Base-by-base conservation (phyloP, 768 basidiomycete species). In the Pisolithus tinctorius region DNA sequence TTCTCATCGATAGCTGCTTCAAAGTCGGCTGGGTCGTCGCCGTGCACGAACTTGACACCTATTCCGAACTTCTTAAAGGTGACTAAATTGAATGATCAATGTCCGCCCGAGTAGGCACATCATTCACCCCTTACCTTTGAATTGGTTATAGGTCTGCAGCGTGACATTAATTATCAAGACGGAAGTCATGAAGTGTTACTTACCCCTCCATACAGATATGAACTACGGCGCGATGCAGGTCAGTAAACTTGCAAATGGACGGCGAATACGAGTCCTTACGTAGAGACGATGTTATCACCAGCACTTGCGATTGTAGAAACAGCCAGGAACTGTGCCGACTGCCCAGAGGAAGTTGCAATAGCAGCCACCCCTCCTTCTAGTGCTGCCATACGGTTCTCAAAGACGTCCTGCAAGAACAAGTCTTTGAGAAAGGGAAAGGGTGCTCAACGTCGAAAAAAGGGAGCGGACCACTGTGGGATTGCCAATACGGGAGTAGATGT, bases 281-380 rank as follows among this genome's bases (percentile, higher is more conserved):
- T 77, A 1, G 79, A 72, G 3, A 86, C 74, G 48, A 87, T 81
- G 55, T 87, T 86, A 59, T 86, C 84, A 1, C 84, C 84, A 1
- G 68, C 48, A 16, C 65, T 56, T 1, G 80, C 77, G 16, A 84
- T 67, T 2, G 76, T 72, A 0, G 74, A 68, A 45, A 86, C 71
- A 0, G 81, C 75, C 67, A 84, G 68, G 60, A 82, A 79, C 52
- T 83, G 81, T 0, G 83, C 86, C 3, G 80, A 67, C 53, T 82
- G 82, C 1, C 83, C 85, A 43, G 79, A 81, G 0, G 83, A 63
- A 4, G 75, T 63, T 0, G 82, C 70, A 0, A 85, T 69, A 2
- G 83, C 84, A 0, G 82, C 82, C 0, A 63, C 70, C 0, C 83
- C 84, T 2, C 81, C 80, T 55, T 85, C 84, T 11, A 86, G 72